Evolutionary conservation across 345 rosid genomes (phyloP), one percentile per base, ranked within the genome.

Genomic region (Eucalyptus brandiana): DNA sequence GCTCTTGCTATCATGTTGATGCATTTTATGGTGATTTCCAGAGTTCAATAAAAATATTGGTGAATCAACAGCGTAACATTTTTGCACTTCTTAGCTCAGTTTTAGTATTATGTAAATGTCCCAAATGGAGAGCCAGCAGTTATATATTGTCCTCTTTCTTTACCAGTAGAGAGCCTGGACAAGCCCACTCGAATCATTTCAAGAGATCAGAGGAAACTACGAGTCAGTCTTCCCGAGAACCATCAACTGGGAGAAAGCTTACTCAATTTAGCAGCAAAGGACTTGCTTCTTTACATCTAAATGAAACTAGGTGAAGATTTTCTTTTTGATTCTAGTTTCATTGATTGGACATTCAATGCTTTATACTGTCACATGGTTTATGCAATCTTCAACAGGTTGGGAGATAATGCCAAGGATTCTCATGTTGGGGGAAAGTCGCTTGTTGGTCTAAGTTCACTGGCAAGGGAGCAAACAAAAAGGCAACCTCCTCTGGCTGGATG

Each of bases 81-180:
- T 58, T 62, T 13, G 69, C 34, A 62, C 69, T 28, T 62, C 69
- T 28, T 30, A 62, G 34, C 8, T 62, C 32, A 30, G 4, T 62
- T 62, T 62, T 62, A 6, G 17, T 62, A 62, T 3, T 30, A 30
- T 62, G 34, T 62, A 62, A 14, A 62, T 30, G 69, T 62, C 69
- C 32, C 9, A 9, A 30, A 89, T 88, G 93, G 96, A 89, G 87
- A 88, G 89, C 87, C 87, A 80, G 89, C 88, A 34, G 87, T 49
- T 40, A 87, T 15, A 15, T n/a, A 65, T n/a, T 7, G 76, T 65
- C 76, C 76, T 65, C 76, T 65, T 65, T 65, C 76, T 65, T 65
- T n/a, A 91, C 90, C 89, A 90, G 89, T 85, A 93, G 91, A 89
- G 94, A 93, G 87, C 65, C 93, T 30, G 95, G 93, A 91, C 87